Conservation (phyloP, 768 basidiomycete genomes). For the Leucogyrophana mollusca region DNA sequence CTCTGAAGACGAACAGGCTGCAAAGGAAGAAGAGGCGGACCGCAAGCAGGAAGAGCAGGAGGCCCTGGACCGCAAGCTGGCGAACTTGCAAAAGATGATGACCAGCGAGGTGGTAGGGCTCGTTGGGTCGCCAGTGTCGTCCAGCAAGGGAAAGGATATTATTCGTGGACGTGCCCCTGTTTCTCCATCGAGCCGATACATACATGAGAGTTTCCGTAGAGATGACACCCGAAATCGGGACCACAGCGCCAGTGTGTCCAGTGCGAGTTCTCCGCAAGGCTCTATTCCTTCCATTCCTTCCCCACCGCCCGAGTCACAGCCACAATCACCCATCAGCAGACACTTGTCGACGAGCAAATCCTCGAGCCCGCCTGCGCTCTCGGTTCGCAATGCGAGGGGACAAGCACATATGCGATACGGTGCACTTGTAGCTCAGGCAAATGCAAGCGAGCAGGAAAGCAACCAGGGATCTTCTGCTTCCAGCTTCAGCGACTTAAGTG, state of each 20-base stretch:
- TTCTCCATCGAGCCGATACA: conserved; percentile 18
- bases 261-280: conserved; percentile 68
- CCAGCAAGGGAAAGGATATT: conserved; percentile 39
- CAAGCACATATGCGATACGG: conserved; percentile 48
- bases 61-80: conserved; percentile 62
- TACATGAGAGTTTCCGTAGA: conserved; percentile 33
- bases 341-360: conserved; percentile 56
- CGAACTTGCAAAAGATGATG: conserved; percentile 68
- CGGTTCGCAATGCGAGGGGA: conserved; percentile 53
- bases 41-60: conserved; percentile 67
- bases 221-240: conserved; percentile 50
- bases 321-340: conserved; percentile 46
- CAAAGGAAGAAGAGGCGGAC: conserved; percentile 69
- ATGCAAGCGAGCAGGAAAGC: conserved; percentile 55
- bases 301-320: conserved; percentile 56
- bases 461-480: conserved; percentile 73
- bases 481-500: conserved; percentile 85
- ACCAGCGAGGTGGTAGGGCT: conserved; percentile 73
- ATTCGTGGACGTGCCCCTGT: conserved; percentile 43
- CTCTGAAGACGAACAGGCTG: conserved; percentile 55
- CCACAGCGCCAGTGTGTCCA: conserved; percentile 72
- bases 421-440: conserved; percentile 35
- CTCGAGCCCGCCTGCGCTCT: conserved; percentile 59
- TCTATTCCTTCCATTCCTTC: conserved; percentile 85
- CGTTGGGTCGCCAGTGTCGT: conserved; percentile 39